phyloP scores from a whole-genome alignment of 768 basidiomycete genomes.

The Hygrocybe punicea region DNA sequence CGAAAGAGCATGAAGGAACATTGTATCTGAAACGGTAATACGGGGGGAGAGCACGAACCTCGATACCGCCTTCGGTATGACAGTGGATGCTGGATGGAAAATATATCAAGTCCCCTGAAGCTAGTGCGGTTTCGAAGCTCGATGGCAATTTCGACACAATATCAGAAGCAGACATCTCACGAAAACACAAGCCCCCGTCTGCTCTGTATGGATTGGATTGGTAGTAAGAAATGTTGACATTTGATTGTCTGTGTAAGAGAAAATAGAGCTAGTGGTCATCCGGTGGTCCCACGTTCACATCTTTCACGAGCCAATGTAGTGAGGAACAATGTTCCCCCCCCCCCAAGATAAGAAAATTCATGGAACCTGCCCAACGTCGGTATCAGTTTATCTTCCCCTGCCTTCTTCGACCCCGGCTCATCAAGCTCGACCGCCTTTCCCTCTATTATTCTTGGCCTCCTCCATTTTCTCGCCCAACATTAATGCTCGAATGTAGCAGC shows the following conservation, averaged over 20 bases:
- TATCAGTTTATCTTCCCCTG: constrained; percentile 9
- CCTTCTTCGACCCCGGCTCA: constrained; percentile 7
- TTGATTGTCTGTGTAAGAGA: too few relatives aligned
- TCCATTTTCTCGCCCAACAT: constrained; percentile 66
- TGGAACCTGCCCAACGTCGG: neutral
- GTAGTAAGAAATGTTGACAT: too few relatives aligned
- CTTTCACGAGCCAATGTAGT: too few relatives aligned
- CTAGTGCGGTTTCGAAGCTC: constrained; percentile 55
- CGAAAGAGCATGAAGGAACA: neutral
- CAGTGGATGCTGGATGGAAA: constrained; percentile 70
- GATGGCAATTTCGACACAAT: constrained; percentile 54
- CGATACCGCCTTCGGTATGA: constrained; percentile 57
- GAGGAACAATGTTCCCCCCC: too few relatives aligned
- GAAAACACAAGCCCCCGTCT: too few relatives aligned
- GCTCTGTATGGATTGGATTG: too few relatives aligned
- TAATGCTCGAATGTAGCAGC: constrained; percentile 65
- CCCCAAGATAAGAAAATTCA: constrained; percentile 31
- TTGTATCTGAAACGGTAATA: constrained; percentile 2
- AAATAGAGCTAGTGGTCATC: neutral
- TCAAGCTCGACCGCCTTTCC: constrained; percentile 56
- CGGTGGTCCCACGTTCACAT: neutral
- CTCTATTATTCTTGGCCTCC: constrained; percentile 61
- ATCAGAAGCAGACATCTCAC: constrained; percentile 28
- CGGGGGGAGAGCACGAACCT: constrained; percentile 43
- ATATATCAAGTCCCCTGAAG: constrained; percentile 67